phyloP scores from a whole-genome alignment of 2,329 filamentous ascomycete species.

The Alternaria rosae region DNA sequence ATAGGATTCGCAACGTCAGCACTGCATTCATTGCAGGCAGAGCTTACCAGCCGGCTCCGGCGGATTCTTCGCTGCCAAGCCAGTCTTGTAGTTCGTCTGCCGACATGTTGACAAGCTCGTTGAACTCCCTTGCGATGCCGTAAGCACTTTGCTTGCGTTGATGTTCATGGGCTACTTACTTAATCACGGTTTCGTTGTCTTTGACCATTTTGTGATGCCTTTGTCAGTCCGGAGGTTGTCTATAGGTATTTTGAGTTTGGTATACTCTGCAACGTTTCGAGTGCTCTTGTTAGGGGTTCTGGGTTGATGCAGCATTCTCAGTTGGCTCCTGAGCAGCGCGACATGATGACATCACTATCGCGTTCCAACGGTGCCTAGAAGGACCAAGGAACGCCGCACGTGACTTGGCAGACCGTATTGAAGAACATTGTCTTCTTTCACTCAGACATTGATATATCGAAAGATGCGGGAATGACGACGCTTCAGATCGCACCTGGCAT shows the following conservation, averaged over 20 bases:
- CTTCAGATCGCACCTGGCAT: not conserved
- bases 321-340: not conserved
- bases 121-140: conserved; percentile 63
- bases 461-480: not conserved
- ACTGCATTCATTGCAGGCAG: not conserved
- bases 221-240: not conserved
- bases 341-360: not conserved
- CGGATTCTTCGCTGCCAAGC: conserved; percentile 67
- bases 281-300: not conserved
- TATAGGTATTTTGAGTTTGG: not conserved
- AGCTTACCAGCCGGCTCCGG: conserved; percentile 63
- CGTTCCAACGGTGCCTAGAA: not conserved
- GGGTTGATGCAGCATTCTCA: not conserved
- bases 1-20: not conserved
- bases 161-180: conserved; percentile 40
- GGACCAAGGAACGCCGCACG: not conserved
- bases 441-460: not conserved
- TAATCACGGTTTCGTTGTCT: conserved; percentile 59
- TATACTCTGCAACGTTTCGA: not conserved
- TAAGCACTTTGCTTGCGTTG: not conserved
- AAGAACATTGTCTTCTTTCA: not conserved
- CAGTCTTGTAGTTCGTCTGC: conserved; percentile 67
- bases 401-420: not conserved
- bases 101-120: conserved; percentile 71
- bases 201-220: conserved; percentile 57